Evolutionary conservation across 768 basidiomycete genomes (phyloP).

Genomic region (Pulveroboletus ravenelii): DNA sequence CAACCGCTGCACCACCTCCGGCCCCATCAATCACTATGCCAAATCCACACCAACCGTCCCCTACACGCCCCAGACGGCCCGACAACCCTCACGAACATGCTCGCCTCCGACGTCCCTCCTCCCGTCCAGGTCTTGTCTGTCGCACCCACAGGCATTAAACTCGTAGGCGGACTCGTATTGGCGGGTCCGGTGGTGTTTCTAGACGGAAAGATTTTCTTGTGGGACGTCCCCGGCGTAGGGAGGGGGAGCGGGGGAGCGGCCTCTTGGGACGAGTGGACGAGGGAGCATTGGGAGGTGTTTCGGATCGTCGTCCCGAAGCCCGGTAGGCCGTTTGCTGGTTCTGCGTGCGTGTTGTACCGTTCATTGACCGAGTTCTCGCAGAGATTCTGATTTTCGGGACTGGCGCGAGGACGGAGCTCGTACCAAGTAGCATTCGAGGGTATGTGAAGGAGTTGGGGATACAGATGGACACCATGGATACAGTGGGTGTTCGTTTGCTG

Average conservation of each 20-base stretch:
- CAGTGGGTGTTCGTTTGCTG: slow-evolving; percentile 42
- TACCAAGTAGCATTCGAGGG: slow-evolving; percentile 61
- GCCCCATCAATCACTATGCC: not conserved
- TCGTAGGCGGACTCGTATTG: slow-evolving; percentile 75
- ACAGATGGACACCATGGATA: slow-evolving; percentile 84
- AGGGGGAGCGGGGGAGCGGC: slow-evolving; percentile 9
- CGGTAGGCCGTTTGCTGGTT: slow-evolving; percentile 43
- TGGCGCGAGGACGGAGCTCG: slow-evolving; percentile 63
- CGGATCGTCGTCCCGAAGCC: slow-evolving; percentile 81
- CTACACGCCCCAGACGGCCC: slow-evolving; percentile 17
- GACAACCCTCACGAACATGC: slow-evolving; percentile 58
- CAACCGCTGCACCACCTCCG: not conserved
- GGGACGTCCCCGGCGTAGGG: slow-evolving; percentile 62
- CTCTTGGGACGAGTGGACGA: slow-evolving; percentile 65
- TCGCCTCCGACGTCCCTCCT: slow-evolving; percentile 63
- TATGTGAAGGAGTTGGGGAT: slow-evolving; percentile 76
- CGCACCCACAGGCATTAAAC: slow-evolving; percentile 56
- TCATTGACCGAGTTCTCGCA: slow-evolving; percentile 27
- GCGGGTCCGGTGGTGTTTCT: slow-evolving; percentile 79
- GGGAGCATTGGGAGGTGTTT: slow-evolving; percentile 74
- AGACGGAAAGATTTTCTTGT: slow-evolving; percentile 82
- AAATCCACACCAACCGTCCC: slow-evolving; percentile 15
- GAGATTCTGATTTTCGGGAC: slow-evolving; percentile 92
- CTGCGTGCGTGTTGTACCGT: not conserved
- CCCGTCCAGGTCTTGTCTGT: slow-evolving; percentile 70